phyloP scores from a whole-genome alignment of 805 yeast genomes.

The Zygosaccharomyces gambellarensis region DNA sequence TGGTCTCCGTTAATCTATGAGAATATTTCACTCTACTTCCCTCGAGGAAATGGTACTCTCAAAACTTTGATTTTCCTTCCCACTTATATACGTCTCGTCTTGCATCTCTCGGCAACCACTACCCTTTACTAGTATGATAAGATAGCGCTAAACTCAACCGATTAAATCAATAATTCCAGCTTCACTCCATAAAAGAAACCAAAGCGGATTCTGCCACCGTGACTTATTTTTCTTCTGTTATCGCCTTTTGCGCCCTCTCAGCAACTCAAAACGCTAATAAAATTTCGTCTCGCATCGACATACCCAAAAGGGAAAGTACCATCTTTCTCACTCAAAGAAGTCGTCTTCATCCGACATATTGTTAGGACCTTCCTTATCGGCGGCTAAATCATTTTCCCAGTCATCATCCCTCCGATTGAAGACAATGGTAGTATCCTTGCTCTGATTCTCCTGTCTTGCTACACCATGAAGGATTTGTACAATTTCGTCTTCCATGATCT shows the following conservation, averaged over 20 bases:
- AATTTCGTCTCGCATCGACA: background rate
- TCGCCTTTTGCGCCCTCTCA: background rate
- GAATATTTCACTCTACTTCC: no score
- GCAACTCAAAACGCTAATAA: background rate
- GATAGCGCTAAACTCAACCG: background rate
- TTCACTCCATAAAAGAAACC: background rate
- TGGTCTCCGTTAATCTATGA: no score
- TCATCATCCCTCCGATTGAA: slow-evolving; percentile 48
- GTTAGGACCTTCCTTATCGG: slow-evolving; percentile 34
- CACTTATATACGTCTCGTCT: background rate
- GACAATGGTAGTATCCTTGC: slow-evolving; percentile 61
- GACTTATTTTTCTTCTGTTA: background rate
- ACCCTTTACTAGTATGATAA: background rate
- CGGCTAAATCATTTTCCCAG: slow-evolving; percentile 36
- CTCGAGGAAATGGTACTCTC: no score
- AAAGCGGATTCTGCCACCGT: background rate
- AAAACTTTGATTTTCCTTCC: background rate
- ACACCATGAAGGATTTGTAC: slow-evolving; percentile 80
- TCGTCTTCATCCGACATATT: slow-evolving; percentile 40
- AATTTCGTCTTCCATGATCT: slow-evolving; percentile 75
- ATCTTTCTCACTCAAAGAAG: slow-evolving; percentile 39
- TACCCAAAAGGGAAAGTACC: background rate
- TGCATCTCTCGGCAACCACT: background rate
- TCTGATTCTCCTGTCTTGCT: slow-evolving; percentile 65
- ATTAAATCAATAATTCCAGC: background rate